phyloP scores from a whole-genome alignment of 164 flowering plant species.

The Tetracentron sinense region DNA sequence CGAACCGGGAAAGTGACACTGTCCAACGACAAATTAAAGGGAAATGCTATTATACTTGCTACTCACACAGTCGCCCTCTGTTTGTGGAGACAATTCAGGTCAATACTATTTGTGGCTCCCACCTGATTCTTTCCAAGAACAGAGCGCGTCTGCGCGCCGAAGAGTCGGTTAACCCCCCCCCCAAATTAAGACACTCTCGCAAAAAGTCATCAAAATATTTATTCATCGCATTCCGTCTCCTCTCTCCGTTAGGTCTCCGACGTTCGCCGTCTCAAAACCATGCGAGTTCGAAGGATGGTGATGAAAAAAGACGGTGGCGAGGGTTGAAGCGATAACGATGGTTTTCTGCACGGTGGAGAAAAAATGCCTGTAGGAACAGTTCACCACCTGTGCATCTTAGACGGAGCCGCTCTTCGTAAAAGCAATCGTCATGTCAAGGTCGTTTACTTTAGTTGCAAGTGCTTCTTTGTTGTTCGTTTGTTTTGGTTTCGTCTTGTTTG shows the following conservation, averaged over 20 bases:
- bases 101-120: too few species aligned
- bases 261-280: background rate
- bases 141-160: too few species aligned
- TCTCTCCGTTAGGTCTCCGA: background rate
- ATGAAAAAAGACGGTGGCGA: background rate
- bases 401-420: background rate
- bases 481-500: background rate
- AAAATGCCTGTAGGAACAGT: conserved; percentile 16
- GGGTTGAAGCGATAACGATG: background rate
- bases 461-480: background rate
- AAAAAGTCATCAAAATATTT: too few species aligned
- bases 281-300: conserved; percentile 6
- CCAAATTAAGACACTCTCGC: too few species aligned
- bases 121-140: too few species aligned
- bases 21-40: too few species aligned
- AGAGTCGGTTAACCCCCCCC: too few species aligned
- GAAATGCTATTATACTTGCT: too few species aligned
- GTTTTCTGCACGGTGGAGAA: background rate
- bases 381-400: conserved; percentile 11
- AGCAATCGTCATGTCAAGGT: conserved; percentile 22
- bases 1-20: too few species aligned
- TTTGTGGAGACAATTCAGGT: too few species aligned
- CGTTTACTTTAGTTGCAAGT: background rate
- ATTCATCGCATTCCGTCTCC: background rate
- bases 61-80: too few species aligned